Evolutionary conservation across 1,284 basidiomycete genomes (phyloP).

Genomic region (Naganishia sp.): DNA sequence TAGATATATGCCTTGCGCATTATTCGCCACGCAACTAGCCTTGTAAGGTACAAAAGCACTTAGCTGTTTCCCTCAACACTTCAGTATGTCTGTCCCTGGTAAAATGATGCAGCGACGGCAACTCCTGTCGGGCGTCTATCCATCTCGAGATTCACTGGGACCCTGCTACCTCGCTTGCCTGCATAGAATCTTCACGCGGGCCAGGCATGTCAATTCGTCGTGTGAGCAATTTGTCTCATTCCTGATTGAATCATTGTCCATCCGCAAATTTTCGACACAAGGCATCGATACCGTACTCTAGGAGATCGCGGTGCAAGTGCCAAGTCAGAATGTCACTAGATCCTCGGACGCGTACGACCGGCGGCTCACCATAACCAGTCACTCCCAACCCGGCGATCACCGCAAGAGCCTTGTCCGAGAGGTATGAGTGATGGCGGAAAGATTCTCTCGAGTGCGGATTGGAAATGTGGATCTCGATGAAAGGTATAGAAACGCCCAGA

Average conservation of each 20-base stretch:
- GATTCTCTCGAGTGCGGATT: conserved; percentile 50
- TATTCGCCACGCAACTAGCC: too few species aligned
- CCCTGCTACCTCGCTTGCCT: too few species aligned
- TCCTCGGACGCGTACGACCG: not conserved
- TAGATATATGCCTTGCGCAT: too few species aligned
- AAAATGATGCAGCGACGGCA: too few species aligned
- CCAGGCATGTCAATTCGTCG: too few species aligned
- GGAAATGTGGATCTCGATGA: conserved; percentile 52
- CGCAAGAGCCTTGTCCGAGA: conserved; percentile 47
- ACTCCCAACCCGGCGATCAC: conserved; percentile 44
- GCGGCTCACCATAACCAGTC: conserved; percentile 31
- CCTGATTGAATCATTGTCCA: not conserved
- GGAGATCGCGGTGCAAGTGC: too few species aligned
- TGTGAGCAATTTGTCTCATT: not conserved
- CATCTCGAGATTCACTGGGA: too few species aligned
- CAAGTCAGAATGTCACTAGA: not conserved
- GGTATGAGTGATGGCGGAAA: conserved; percentile 51
- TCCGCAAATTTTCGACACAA: conserved; percentile 9
- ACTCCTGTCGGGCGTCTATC: too few species aligned
- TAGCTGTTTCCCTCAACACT: too few species aligned
- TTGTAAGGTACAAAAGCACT: too few species aligned
- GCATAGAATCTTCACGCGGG: too few species aligned
- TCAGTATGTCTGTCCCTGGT: too few species aligned
- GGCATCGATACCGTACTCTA: conserved; percentile 22
- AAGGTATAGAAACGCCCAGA: conserved; percentile 44